These are phyloP conservation scores for Metschnikowia henanensis DNA, from an alignment of 805 yeast genomes.

Conservation along the genomic window DNA sequence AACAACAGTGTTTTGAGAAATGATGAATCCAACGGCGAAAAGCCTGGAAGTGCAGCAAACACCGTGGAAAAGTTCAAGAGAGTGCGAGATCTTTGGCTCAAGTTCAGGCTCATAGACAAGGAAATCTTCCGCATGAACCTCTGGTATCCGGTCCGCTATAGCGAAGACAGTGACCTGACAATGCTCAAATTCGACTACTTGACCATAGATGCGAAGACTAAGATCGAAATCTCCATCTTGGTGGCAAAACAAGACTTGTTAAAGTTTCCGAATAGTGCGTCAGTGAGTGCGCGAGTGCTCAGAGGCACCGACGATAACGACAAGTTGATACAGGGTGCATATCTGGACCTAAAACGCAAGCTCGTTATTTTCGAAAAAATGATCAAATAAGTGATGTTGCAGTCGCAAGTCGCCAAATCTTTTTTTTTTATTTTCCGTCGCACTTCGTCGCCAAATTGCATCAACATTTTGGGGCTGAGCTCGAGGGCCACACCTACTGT, in stretches of 20 bases:
- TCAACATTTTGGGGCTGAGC: no score
- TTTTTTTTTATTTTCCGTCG: no score
- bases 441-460: no score
- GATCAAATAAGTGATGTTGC: no score
- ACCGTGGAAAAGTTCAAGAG: slow-evolving; percentile 14
- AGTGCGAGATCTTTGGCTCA: slow-evolving; percentile 12
- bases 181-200: slow-evolving; percentile 10
- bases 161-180: slow-evolving; percentile 1
- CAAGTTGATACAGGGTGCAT: not conserved
- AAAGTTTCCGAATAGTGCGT: slow-evolving; percentile 6
- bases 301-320: not conserved
- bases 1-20: no score
- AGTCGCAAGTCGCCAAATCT: no score
- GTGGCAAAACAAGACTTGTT: slow-evolving; percentile 7
- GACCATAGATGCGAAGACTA: slow-evolving; percentile 4
- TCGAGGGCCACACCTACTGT: no score
- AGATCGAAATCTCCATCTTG: slow-evolving; percentile 7
- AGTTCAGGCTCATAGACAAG: slow-evolving; percentile 23
- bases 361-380: no score
- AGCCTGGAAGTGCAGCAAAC: no score
- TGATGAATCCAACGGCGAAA: no score
- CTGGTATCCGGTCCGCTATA: slow-evolving; percentile 26
- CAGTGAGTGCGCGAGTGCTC: slow-evolving; percentile 7
- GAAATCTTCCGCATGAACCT: slow-evolving; percentile 32
- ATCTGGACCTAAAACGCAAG: not conserved